Conservation (phyloP, 2,329 filamentous ascomycete species). For the Fusarium staphyleae region DNA sequence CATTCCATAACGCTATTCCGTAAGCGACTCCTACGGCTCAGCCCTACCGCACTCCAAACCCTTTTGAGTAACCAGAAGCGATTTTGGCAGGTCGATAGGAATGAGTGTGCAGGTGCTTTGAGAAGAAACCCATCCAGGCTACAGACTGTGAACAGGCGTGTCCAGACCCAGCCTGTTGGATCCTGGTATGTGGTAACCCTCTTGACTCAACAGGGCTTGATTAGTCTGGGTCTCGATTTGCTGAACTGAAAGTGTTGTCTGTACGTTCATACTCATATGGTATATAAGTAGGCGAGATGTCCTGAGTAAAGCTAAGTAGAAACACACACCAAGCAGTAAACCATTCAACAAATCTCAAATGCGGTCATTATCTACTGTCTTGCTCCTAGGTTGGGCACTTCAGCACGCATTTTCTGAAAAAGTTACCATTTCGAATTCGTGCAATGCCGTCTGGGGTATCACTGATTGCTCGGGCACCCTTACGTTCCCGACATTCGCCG, state of each 20-base stretch:
- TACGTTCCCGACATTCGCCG: background rate
- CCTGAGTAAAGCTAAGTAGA: background rate
- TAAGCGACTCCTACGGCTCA: background rate
- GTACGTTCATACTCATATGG: background rate
- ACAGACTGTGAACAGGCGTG: no score
- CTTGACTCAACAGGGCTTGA: background rate
- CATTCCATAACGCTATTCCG: background rate
- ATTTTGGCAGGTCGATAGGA: background rate
- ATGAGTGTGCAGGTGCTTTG: no score
- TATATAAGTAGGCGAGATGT: background rate
- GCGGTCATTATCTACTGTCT: background rate
- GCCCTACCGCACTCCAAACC: constrained; percentile 3
- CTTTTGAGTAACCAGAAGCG: background rate
- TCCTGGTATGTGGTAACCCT: background rate
- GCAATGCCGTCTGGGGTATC: background rate
- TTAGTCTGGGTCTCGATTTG: background rate
- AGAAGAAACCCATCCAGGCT: no score
- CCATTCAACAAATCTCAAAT: background rate
- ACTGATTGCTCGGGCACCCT: background rate
- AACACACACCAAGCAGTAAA: background rate
- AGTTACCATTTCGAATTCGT: background rate
- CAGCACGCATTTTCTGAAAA: background rate
- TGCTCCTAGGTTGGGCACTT: background rate
- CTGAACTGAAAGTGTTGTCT: background rate
- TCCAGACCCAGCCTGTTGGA: no score